Base-by-base conservation (phyloP, 495 filamentous ascomycete species). In the Rhypophila decipiens region DNA sequence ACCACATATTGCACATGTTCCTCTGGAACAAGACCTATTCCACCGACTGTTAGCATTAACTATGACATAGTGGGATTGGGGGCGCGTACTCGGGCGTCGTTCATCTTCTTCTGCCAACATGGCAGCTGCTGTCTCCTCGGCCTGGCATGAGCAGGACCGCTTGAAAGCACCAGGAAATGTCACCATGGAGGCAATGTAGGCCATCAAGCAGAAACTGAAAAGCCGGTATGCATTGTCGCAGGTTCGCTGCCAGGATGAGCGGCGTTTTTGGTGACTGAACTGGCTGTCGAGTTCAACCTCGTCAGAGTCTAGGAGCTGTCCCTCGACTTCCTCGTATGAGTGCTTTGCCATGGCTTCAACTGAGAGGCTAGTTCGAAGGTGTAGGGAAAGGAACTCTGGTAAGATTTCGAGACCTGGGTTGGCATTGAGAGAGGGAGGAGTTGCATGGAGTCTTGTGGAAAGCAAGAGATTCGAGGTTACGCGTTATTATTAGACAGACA, bases 1-100 rank as follows among this genome's bases (percentile, higher is more conserved):
- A 54, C 52, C 50, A 58, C 55, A 22, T 53, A 57, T 15, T 38
- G 17, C 33, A 42, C 10, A 15, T 11, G 2, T 9, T 5, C 39
- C 20, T 24, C 20, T 23, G 39, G 39, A 13, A 42, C 27, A 31
- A 31, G 20, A 8, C 19, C 39, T 42, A 12, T 19, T 39, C 8
- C 8, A 17, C 5, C n/a, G 31, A 12, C 17, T 12, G 31, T 15
- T 35, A 5, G 12, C 2, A 1, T 35, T 3, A 15, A 12, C 5
- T 15, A 5, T 35, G 2, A 15, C 12, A 35, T 5, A 35, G 12
- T 11, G 31, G 17, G 31, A 11, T 11, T 15, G 5, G 17, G 17
- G 31, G 5, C 12, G 31, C 31, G 31, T 35, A 5, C 12, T 35
- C 31, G 5, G 31, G n/a, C n/a, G n/a, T n/a, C n/a, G n/a, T n/a